Evolutionary conservation across 2,329 filamentous ascomycete species (phyloP), one percentile per base, ranked within the genome.

Genomic region (Mariannaea sp.): DNA sequence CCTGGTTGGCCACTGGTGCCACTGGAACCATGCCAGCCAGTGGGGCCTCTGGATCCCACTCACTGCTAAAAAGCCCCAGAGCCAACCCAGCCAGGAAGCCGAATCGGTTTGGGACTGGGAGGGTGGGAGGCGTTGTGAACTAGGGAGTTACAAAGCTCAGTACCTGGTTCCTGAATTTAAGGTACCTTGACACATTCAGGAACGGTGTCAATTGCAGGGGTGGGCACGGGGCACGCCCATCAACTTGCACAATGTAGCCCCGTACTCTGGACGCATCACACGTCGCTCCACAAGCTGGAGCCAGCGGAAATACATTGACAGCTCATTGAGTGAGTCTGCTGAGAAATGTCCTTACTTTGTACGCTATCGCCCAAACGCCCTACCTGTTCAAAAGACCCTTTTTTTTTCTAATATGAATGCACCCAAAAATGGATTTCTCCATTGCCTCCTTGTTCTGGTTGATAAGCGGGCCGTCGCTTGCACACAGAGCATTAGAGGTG

Each of bases 201-300:
- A 14, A 22, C 38, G 46, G 45, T 45, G 41, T 45, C 27, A 26
- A 40, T 49, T 54, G 5, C 45, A 44, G 40, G n/a, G n/a, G n/a
- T n/a, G 51, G 50, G 39, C 38, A 53, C 33, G 46, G 44, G 30
- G 29, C 50, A 49, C 50, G 26, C 17, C 50, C 26, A 43, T 33
- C 40, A 45, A 33, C 44, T 48, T 53, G 50, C 39, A 49, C 49
- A 46, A 52, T 17, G n/a, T n/a, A n/a, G n/a, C n/a, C n/a, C n/a
- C n/a, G n/a, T n/a, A n/a, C n/a, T n/a, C n/a, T 26, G 40, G 7
- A 4, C 50, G 49, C 45, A 48, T 44, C 50, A 35, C 50, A 53
- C 44, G 27, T 16, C 22, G 24, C 50, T 43, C 50, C 50, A 53
- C 50, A 30, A 1, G 27, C 41, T 52, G 35, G 49, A 52, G 42